phyloP scores from a whole-genome alignment of 1,284 basidiomycete species.

The Dichomitus squalens region DNA sequence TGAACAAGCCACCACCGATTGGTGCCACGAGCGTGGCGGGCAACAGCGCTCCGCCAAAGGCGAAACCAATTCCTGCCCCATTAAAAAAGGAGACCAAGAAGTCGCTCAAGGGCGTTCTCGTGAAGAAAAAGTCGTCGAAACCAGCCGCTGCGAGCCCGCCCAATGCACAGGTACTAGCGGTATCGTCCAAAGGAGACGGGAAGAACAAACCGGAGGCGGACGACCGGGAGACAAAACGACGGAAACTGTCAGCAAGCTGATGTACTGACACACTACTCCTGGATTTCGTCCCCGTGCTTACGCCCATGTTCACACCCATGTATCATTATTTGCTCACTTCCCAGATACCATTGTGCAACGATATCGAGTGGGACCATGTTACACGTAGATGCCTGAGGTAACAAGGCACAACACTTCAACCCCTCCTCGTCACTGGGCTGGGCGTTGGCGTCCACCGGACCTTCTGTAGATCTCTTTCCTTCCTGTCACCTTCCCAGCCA shows the following conservation, averaged over 20 bases:
- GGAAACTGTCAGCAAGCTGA: conserved; percentile 19
- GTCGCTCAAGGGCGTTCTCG: conserved; percentile 73
- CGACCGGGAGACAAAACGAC: conserved; percentile 19
- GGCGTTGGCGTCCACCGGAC: conserved; percentile 86
- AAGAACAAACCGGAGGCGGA: conserved; percentile 10
- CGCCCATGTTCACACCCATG: not conserved
- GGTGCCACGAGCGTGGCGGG: conserved; percentile 5
- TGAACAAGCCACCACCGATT: conserved; percentile 44
- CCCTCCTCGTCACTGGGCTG: conserved; percentile 39
- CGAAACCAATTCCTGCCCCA: conserved; percentile 35
- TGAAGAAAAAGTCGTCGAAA: conserved; percentile 68
- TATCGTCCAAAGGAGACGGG: not conserved
- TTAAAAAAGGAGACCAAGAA: conserved; percentile 61
- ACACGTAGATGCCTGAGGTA: not conserved
- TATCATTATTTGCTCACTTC: conserved; percentile 14
- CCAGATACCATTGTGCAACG: not conserved
- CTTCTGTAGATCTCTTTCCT: conserved; percentile 61
- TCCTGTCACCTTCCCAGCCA: conserved; percentile 58
- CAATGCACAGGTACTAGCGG: conserved; percentile 8
- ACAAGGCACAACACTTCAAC: conserved; percentile 16
- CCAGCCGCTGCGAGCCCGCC: conserved; percentile 26
- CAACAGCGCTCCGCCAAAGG: conserved; percentile 18
- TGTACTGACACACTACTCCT: not conserved
- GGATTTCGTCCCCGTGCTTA: not conserved
- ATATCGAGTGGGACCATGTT: not conserved